Conservation (phyloP, 176 grass and related monocot genomes). For the Oryza officinalis region DNA sequence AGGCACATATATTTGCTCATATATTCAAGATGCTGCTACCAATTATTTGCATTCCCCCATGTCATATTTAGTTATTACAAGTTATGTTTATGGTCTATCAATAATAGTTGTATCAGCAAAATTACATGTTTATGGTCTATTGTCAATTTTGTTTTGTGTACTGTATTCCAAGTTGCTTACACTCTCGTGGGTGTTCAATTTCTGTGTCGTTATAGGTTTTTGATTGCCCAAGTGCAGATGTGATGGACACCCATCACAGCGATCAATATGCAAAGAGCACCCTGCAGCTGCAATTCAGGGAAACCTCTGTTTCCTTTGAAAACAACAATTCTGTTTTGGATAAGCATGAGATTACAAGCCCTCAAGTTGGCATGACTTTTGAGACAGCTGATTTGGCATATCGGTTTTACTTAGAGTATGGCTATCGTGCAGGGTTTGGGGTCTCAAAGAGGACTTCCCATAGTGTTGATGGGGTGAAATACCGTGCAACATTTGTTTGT, state of each 20-base stretch:
- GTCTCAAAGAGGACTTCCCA: constrained; percentile 77
- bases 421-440: constrained; percentile 78
- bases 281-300: constrained; percentile 33
- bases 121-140: neutral
- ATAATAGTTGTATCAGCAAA: neutral
- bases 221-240: constrained; percentile 1
- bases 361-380: constrained; percentile 79
- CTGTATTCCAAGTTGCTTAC: constrained; percentile 3
- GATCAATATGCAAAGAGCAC: constrained; percentile 47
- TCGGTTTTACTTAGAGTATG: constrained; percentile 78
- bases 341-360: constrained; percentile 41
- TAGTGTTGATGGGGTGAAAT: constrained; percentile 75
- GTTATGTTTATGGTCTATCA: neutral
- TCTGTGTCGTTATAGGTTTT: constrained; percentile 31
- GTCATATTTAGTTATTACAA: constrained; percentile 11
- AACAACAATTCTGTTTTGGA: constrained; percentile 39
- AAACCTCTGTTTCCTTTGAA: constrained; percentile 37
- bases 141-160: constrained; percentile 8
- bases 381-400: constrained; percentile 78
- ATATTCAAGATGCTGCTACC: neutral
- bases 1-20: neutral
- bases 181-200: neutral
- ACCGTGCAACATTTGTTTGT: constrained; percentile 83
- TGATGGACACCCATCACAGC: constrained; percentile 42
- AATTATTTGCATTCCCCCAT: neutral